Evolutionary conservation across 108 stramenopile genomes (phyloP), one percentile per base, ranked within the genome.

Genomic region (Nannochloropsis salina): DNA sequence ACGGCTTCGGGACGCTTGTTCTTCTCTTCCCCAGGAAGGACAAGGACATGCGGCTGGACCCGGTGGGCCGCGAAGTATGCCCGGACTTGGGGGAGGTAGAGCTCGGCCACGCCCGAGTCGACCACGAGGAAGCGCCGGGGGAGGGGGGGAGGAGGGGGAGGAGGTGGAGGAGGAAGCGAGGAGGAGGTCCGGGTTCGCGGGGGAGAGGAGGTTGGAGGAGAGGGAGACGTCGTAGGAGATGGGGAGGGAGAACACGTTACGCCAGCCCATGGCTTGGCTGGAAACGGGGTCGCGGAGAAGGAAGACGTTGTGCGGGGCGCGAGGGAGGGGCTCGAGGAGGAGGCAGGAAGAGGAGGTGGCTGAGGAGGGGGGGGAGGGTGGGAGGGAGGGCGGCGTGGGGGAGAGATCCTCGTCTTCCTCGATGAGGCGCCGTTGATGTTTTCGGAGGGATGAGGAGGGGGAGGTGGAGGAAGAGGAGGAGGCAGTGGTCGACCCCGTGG

Each of bases 1-100:
- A 90, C 89, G 51, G 89, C 86, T 44, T 84, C 86, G 80, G 82
- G 86, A 81, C 89, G 86, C 86, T 89, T 89, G 86, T 89, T 89
- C 21, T 79, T 61, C 85, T 89, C 89, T 41, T 89, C 89, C 18
- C 86, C 89, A 20, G 89, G 89, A 8, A 89, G 89, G 44, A 89
- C 86, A 5, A 89, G 83, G 41, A 41, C 12, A 80, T 84, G 89
- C 22, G 81, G 44, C 44, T 81, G 15, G 41, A 89, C 83, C 43
- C 89, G 84, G 83, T 89, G 89, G 74, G 83, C n/a, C 43, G 11
- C 80, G 42, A 89, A 86, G 74, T 84, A 86, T n/a, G 18, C 45
- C 8, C 43, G 5, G 43, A 89, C 82, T 44, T 80, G 74, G n/a
- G 47, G 79, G 42, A 86, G 82, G 83, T 89, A 89, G 12, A 89